Evolutionary conservation across 495 filamentous ascomycete species (phyloP).

Genomic region (Hypoxylon intermedium): DNA sequence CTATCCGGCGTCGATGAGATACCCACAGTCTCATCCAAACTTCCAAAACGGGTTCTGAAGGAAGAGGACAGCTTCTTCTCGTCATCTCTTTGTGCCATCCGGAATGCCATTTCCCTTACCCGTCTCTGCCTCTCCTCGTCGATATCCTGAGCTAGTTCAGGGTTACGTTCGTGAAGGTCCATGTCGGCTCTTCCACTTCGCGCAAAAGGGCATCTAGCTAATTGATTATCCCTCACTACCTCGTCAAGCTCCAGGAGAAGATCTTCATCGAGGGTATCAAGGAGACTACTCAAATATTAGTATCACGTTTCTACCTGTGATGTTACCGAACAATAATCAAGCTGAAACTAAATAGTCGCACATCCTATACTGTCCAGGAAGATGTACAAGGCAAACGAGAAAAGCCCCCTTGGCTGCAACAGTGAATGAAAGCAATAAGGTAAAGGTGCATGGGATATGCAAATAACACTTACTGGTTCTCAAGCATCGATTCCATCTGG

Average conservation of each 20-base stretch:
- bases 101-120: constrained; percentile 63
- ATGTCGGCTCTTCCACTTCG: constrained; percentile 75
- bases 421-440: no score
- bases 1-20: constrained; percentile 64
- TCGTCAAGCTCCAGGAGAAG: constrained; percentile 78
- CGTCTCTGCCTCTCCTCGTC: constrained; percentile 58
- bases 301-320: neutral
- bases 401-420: no score
- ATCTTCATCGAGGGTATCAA: constrained; percentile 88
- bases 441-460: no score
- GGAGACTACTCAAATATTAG: constrained; percentile 48
- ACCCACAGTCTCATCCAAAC: constrained; percentile 61
- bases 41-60: constrained; percentile 56
- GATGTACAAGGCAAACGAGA: no score
- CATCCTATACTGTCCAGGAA: no score
- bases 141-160: constrained; percentile 60
- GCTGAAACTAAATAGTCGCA: no score
- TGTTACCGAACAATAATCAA: neutral
- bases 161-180: constrained; percentile 74
- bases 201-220: constrained; percentile 74
- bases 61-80: constrained; percentile 61
- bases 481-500: constrained; percentile 86
- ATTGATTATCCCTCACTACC: constrained; percentile 81
- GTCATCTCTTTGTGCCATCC: constrained; percentile 63
- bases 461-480: constrained; percentile 66